Evolutionary conservation across 495 filamentous ascomycete genomes (phyloP), one percentile per base, ranked within the genome.

Genomic region (Tetracladium setigerum): DNA sequence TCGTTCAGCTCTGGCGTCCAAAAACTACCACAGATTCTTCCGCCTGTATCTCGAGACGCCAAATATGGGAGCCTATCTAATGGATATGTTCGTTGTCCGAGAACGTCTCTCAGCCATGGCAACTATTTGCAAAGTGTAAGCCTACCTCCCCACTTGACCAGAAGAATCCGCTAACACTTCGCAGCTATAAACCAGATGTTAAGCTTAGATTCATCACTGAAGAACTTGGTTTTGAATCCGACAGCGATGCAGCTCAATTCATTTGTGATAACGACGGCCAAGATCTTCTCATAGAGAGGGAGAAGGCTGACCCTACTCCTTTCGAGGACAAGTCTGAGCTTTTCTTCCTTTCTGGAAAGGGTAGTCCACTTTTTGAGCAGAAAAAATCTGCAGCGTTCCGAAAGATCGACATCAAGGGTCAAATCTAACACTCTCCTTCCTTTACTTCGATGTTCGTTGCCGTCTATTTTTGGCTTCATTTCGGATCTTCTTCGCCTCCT

Each of bases 21-120:
- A 89, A 53, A 99, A 97, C 67, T 95, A 95, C 64, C 91, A 97
- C 68, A 88, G 79, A 55, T 95, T 99, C 64, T 97, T 97, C 76
- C 83, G 83, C 63, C 75, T 99, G 17, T 99, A 95, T 63, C 77
- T 92, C 49, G 86, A 92, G 58, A 87, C 89, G 11, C 92, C 92
- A 16, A 92, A 95, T 58, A 97, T 99, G 94, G 89, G 92, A 37
- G 88, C 84, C 52, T 96, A 97, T 69, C 78, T 99, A 5, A 94
- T 99, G 84, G 92, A 99, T 68, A 95, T 94, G 86, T 96, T 98
- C 68, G 82, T 97, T 59, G 81, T 78, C 51, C 86, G 94, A 52
- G 94, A 99, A 70, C 87, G 94, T 57, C 75, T 97, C 43, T 81
- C 84, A 59, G 92, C 94, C 45, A 73, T 97, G 48, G 80, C 86